Evolutionary conservation across 2,329 filamentous ascomycete genomes (phyloP), one percentile per base, ranked within the genome.

Genomic region (Bipolaris bicolor): DNA sequence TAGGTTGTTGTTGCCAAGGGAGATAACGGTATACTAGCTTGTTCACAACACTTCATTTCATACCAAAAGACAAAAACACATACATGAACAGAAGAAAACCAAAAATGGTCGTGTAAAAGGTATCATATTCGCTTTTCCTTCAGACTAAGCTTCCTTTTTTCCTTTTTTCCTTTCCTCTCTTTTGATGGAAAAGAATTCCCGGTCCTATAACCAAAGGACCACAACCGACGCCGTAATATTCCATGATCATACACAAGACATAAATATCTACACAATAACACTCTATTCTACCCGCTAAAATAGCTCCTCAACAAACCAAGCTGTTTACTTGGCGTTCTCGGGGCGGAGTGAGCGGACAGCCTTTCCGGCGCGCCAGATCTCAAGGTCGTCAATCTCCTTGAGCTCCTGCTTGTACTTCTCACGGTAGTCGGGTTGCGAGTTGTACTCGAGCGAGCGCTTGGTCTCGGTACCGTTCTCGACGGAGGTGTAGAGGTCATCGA

Each of bases 311-410:
- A 44, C 20, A n/a, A 22, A n/a, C 43, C 29, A 49, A 7, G 41
- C 18, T 46, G 44, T 51, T 58, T 75, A 74, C 62, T 76, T 73
- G 53, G 64, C 52, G 66, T 77, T 77, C 72, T 77, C 75, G 40
- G 75, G 75, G 52, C 75, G 72, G 52, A 77, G 73, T 31, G 64
- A 70, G 68, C 94, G 90, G 75, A 99, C 95, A 73, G 95, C 91
- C 89, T 97, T 98, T 80, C 95, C 95, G 67, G 95, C 95, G 77
- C 91, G 88, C 95, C 95, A 99, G 88, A 99, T 99, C 88, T 99
- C 95, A 76, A 99, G 84, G 77, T 92, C 87, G 76, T 94, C 90
- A 84, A 99, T 98, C 85, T 98, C 95, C 84, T 97, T 85, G 88
- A 99, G 91, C 90, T 99, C 95, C 77, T 91, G 87, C 88, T 97